A percentile compares a stretch with the other conserved stretches of the same genome.
Evolutionary conservation across 169 alveolate species (phyloP).

Genomic region (Eimeria falciformis): DNA sequence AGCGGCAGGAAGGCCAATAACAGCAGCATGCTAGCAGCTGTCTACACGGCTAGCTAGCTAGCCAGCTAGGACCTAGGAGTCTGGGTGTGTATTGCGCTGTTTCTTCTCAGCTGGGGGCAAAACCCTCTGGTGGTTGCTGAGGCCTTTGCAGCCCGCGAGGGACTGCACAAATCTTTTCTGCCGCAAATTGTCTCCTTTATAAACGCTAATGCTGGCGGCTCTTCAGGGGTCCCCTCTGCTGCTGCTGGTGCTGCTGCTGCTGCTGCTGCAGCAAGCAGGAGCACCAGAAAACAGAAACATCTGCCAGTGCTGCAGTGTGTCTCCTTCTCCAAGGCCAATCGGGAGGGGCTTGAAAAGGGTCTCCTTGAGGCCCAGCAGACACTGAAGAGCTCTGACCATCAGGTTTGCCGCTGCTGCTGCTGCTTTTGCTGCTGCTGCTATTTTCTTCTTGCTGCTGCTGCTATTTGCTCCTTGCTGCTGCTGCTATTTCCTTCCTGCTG

Average conservation of each 20-base stretch:
- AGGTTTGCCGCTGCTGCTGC: conserved; percentile 18
- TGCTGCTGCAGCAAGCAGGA: conserved; percentile 32
- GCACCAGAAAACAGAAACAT: neutral
- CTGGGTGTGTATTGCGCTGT: neutral
- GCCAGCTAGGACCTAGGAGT: neutral
- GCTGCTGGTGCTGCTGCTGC: neutral
- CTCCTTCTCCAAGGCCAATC: conserved; percentile 14
- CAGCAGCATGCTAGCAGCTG: neutral
- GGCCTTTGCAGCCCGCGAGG: conserved; percentile 90
- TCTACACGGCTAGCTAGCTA: conserved; percentile 6
- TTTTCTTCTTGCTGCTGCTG: neutral
- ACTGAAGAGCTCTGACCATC: neutral
- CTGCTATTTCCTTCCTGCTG: conserved; percentile 11
- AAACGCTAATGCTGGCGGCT: conserved; percentile 44
- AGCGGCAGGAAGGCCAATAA: neutral
- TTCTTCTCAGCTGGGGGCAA: conserved; percentile 73
- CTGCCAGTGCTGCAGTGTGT: conserved; percentile 41
- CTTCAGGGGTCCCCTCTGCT: neutral
- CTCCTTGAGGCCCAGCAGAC: conserved; percentile 48
- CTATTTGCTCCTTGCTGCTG: neutral
- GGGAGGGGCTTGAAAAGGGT: conserved; percentile 3
- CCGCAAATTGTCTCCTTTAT: conserved; percentile 64
- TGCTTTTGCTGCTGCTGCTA: conserved; percentile 3
- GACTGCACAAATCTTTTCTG: conserved; percentile 27
- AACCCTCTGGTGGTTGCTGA: conserved; percentile 89